phyloP scores from a whole-genome alignment of 2,329 filamentous ascomycete genomes.

The Lecanicillium sp. region DNA sequence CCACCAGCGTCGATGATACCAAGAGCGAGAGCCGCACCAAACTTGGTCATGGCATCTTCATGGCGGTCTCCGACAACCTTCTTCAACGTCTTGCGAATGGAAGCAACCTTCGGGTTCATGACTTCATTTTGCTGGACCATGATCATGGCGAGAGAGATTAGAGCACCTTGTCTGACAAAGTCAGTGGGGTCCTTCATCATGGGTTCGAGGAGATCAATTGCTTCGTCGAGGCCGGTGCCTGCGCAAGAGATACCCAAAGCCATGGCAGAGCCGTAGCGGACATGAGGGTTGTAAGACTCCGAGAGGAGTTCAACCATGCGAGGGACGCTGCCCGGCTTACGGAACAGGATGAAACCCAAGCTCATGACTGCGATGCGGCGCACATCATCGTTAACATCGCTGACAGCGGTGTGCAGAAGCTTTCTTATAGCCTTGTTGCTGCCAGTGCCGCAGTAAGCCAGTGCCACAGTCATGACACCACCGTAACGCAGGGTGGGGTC shows the following conservation, averaged over 20 bases:
- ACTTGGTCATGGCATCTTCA: constrained; percentile 99
- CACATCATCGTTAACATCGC: constrained; percentile 96
- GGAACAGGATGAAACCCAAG: constrained; percentile 95
- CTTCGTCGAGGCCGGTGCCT: constrained; percentile 90
- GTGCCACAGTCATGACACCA: constrained; percentile 96
- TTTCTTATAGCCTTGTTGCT: constrained; percentile 98
- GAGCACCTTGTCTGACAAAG: constrained; percentile 92
- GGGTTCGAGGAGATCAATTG: constrained; percentile 90
- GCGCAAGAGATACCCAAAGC: constrained; percentile 96
- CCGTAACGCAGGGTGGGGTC: constrained; percentile 92
- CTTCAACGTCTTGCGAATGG: constrained; percentile 85
- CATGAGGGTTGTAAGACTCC: constrained; percentile 98
- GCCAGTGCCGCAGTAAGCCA: constrained; percentile 93
- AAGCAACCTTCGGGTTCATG: constrained; percentile 93
- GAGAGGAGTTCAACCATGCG: constrained; percentile 98
- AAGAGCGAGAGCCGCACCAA: constrained; percentile 85
- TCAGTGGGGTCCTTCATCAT: constrained; percentile 99
- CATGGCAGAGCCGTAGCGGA: constrained; percentile 96
- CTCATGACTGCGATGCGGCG: constrained; percentile 95
- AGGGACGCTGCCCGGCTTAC: constrained; percentile 92
- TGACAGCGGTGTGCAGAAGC: constrained; percentile 90
- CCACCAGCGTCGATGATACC: constrained; percentile 98
- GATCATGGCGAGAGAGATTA: constrained; percentile 95
- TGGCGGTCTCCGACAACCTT: constrained; percentile 93
- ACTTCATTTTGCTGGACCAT: constrained; percentile 98